Evolutionary conservation across 805 yeast genomes (phyloP), one percentile per base, ranked within the genome.

Genomic region (Kuraishia molischiana): DNA sequence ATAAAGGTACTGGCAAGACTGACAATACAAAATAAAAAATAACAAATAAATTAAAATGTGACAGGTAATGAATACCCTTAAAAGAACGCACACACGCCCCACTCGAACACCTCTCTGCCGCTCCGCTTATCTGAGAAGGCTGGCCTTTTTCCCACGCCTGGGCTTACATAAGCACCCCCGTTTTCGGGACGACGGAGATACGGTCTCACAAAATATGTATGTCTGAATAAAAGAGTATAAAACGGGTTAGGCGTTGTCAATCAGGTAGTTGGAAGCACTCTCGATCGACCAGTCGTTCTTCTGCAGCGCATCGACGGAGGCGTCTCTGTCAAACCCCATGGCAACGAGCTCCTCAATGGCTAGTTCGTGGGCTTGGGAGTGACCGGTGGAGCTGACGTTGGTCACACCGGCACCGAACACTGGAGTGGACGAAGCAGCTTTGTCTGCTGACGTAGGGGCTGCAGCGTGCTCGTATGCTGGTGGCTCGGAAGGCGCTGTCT

Each of bases 251-350:
- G 85, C 84, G 42, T 76, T 67, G 52, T 87, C 97, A 45, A 87
- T 63, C 45, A 89, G 64, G 51, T 67, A 77, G 54, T 89, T 89
- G 1, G 95, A 84, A n/a, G 97, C 96, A 39, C 79, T 79, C 45
- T 80, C 87, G 39, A 87, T 59, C 51, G 83, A 74, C 85, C 90
- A 84, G 41, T 75, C 66, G 46, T 79, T 77, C 51, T 62, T 68
- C 47, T 74, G 67, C 39, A 89, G 65, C 5, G 97, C 96, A 9
- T 65, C 68, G 5, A 70, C 48, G 1, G 90, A 86, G 37, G 77
- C 79, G 0, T 66, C 64, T 44, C 71, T 69, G 14, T 76, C 71
- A 53, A 89, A 89, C 2, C 97, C 97, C 96, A 89, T 89, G 26
- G 89, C 87, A 18, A 77, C 75, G 44, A 89, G 64, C 56, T 89